Conservation (phyloP, 148 eudicot species). For the Limonium bicolor region DNA sequence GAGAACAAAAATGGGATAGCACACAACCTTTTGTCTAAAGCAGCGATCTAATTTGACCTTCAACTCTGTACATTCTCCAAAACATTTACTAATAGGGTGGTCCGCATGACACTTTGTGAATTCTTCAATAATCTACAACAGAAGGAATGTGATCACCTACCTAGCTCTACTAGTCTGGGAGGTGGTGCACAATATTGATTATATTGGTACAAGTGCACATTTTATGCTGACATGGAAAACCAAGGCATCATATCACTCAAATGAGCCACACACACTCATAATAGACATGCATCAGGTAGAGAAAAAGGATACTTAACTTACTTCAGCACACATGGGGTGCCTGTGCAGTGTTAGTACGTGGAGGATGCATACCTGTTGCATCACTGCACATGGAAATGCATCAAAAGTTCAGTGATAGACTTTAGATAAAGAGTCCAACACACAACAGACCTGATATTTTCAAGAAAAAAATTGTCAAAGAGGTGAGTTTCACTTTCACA, state of each 20-base stretch:
- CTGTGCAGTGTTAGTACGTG: slow-evolving; percentile 66
- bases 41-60: slow-evolving; percentile 88
- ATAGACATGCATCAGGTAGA: not conserved
- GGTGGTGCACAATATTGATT: not conserved
- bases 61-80: slow-evolving; percentile 79
- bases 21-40: slow-evolving; percentile 82
- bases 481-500: too few relatives aligned
- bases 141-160: not conserved
- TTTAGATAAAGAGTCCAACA: too few relatives aligned
- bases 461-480: too few relatives aligned
- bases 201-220: not conserved
- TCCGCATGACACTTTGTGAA: slow-evolving; percentile 83
- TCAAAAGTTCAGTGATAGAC: too few relatives aligned
- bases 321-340: slow-evolving; percentile 90
- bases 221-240: not conserved
- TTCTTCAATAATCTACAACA: slow-evolving; percentile 64
- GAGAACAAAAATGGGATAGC: slow-evolving; percentile 2
- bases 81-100: slow-evolving; percentile 70
- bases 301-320: slow-evolving; percentile 23
- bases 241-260: not conserved
- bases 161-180: not conserved
- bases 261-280: not conserved
- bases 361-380: slow-evolving; percentile 99
- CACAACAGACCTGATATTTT: too few relatives aligned
- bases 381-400: too few relatives aligned